Base-by-base conservation (phyloP, 169 alveolate species). In the Pseudocohnilembus persalinus region DNA sequence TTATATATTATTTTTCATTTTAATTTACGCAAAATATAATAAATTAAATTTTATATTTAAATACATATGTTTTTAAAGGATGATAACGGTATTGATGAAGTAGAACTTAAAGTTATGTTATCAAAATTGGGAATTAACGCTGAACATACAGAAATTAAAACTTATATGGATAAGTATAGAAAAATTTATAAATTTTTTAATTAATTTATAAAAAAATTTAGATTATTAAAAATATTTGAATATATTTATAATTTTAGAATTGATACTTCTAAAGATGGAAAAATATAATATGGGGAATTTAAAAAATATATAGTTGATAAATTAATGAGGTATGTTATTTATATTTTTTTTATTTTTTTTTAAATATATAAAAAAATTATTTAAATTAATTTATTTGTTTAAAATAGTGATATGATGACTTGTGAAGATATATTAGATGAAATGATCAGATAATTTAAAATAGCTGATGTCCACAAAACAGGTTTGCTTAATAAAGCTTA, bases 401-500 rank as follows among this genome's bases (percentile, higher is more conserved):
- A n/a, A n/a, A n/a, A n/a, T n/a, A n/a, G 68, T 49, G 84, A 79
- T 29, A 31, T 79, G 35, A 35, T 79, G 74, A 4, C 76, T 63
- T 68, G 76, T 49, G 84, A 79, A 79, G 84, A 79, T 16, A 79
- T 79, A 0, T 33, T 79, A n/a, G 77, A 79, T 35, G 84, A 79
- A 28, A 28, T 79, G 26, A 79, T 30, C 27, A 0, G 16, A 29
- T 15, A 79, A 63, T 79, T 79, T 79, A 26, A 49, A n/a, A 79
- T 28, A n/a, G 84, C 76, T 49, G 84, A 79, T 63, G 29, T 79
- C 16, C 6, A 79, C 49, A 63, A 63, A n/a, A 26, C 35, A 29
- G 64, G 84, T 1, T 27, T 49, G 15, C 74, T 79, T 30, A 79
- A 63, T 27, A 77, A 77, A 29, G 33, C 82, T 0, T 25, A 77